Evolutionary conservation across 208 protist species (phyloP).

Genomic region (Herpetomonas samuelpessoai): DNA sequence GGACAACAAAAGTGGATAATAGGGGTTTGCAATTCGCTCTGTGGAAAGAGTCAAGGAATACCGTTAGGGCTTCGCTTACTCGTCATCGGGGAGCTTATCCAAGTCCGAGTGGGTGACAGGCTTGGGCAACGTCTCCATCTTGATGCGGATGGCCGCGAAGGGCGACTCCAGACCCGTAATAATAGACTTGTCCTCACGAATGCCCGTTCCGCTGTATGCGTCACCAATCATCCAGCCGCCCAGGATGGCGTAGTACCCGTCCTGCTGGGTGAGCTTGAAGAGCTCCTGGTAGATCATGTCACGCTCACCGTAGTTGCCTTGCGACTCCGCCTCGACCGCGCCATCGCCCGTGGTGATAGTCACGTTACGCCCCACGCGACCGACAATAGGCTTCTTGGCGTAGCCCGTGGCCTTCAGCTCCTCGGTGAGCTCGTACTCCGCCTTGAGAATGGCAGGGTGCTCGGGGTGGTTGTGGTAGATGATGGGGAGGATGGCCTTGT

Average conservation of each 20-base stretch:
- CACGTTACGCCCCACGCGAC: conserved; percentile 83
- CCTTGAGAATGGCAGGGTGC: conserved; percentile 64
- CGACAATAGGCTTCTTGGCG: conserved; percentile 87
- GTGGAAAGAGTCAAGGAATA: too few relatives aligned
- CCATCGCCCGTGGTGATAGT: conserved; percentile 62
- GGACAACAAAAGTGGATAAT: too few relatives aligned
- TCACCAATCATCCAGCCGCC: conserved; percentile 89
- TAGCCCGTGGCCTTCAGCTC: conserved; percentile 60
- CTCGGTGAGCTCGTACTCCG: conserved; percentile 67
- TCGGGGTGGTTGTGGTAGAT: conserved; percentile 82
- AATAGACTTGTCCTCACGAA: conserved; percentile 82
- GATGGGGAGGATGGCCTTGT: conserved; percentile 90
- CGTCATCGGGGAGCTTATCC: conserved; percentile 47
- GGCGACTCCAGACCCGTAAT: conserved; percentile 85
- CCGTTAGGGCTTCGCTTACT: too few relatives aligned
- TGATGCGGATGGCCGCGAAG: conserved; percentile 72
- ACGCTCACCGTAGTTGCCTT: conserved; percentile 76
- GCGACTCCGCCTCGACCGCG: conserved; percentile 51
- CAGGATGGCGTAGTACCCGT: conserved; percentile 88
- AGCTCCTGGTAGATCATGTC: conserved; percentile 89
- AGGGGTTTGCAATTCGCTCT: too few relatives aligned
- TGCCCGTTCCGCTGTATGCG: conserved; percentile 68
- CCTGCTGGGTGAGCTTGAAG: conserved; percentile 57
- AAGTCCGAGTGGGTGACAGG: conserved; percentile 57
- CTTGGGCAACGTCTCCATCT: conserved; percentile 14